Base-by-base conservation (phyloP, 2,329 filamentous ascomycete genomes). In the Aspergillaceae sp. region DNA sequence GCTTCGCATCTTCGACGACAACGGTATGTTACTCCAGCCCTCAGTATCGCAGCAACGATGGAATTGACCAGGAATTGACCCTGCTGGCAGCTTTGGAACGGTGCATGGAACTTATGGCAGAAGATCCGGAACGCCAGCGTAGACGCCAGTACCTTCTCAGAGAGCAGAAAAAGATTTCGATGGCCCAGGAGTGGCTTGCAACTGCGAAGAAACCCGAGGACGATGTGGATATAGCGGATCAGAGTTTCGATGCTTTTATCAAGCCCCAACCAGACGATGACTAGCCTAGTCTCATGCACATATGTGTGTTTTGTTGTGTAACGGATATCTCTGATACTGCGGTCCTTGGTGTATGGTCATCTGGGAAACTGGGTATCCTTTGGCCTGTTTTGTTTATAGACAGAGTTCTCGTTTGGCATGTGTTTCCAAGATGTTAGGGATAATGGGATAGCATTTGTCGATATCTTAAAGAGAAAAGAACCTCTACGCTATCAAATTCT, bases 71-170 rank as follows among this genome's bases (percentile, higher is more conserved):
- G n/a, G 10, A 7, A 19, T 26, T 29, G 29, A 51, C 35, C 7
- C 4, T 32, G 10, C 10, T 41, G 41, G 27, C 29, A 69, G 66
- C 61, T 2, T 48, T 55, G 1, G 63, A 65, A 2, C 56, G 63
- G 1, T 69, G 65, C 40, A 51, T 60, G 2, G 56, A 63, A 5
- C 49, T 70, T 0, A 68, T 70, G 62, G 60, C 61, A 0, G 66
- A 68, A 41, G 64, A 69, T 6, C 57, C 57, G 0, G 63, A 63
- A 7, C 58, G 65, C 4, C 62, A 67, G 36, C 51, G 51, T 7
- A 61, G 64, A 5, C 60, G 67, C 0, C 50, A 51, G 7, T 47
- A 53, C 4, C 48, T 70, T 1, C 40, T 49, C 1, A 63, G 57
- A 28, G 63, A 69, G 30, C 58, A 59, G 1, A 56, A 59, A 4